phyloP scores from a whole-genome alignment of 805 yeast species.

The Suhomyces faveliae region DNA sequence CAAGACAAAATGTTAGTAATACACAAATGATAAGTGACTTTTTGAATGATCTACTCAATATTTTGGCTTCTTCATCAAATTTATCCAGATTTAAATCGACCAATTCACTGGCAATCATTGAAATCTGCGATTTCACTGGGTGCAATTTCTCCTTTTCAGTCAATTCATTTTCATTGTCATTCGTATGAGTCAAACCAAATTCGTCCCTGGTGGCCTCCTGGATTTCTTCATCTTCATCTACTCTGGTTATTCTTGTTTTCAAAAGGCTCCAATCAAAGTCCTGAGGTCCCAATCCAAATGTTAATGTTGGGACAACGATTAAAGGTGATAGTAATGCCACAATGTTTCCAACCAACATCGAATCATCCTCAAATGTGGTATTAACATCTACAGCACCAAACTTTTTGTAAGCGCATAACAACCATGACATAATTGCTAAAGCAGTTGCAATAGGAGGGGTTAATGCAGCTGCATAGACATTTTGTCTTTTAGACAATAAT shows the following conservation, averaged over 20 bases:
- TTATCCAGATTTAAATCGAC: slow-evolving; percentile 24
- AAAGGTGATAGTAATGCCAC: slow-evolving; percentile 77
- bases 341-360: slow-evolving; percentile 88
- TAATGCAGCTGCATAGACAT: slow-evolving; percentile 62
- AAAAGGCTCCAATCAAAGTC: slow-evolving; percentile 71
- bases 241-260: slow-evolving; percentile 54
- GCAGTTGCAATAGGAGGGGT: slow-evolving; percentile 80
- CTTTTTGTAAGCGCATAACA: slow-evolving; percentile 34
- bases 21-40: slow-evolving; percentile 61
- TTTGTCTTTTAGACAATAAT: slow-evolving; percentile 62
- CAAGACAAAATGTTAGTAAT: slow-evolving; percentile 57
- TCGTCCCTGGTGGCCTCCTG: slow-evolving; percentile 33
- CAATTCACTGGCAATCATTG: slow-evolving; percentile 40
- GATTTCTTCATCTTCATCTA: slow-evolving; percentile 70
- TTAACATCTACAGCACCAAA: slow-evolving; percentile 33
- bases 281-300: slow-evolving; percentile 63
- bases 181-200: slow-evolving; percentile 13
- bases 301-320: slow-evolving; percentile 63
- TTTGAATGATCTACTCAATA: slow-evolving; percentile 56
- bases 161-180: slow-evolving; percentile 6
- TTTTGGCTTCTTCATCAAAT: slow-evolving; percentile 48
- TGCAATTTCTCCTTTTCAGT: slow-evolving; percentile 24
- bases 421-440: slow-evolving; percentile 65
- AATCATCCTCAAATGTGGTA: slow-evolving; percentile 75
- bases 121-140: slow-evolving; percentile 39